Base-by-base conservation (phyloP, 2,329 filamentous ascomycete genomes). In the Cladosporium sp. region DNA sequence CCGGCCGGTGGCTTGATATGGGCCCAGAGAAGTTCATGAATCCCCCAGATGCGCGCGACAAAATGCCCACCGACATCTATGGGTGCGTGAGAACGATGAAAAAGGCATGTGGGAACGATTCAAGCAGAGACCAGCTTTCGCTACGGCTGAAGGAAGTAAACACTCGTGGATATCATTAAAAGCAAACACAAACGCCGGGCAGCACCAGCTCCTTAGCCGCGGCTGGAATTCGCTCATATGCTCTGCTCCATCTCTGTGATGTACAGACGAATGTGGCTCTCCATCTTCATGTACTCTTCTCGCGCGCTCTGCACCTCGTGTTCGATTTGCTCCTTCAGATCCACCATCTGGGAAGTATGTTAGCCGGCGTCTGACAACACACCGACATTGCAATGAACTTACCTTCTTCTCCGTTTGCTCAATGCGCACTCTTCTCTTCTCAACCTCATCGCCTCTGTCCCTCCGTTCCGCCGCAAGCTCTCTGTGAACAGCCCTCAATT, bases 361-460 rank as follows among this genome's bases (percentile, higher is more conserved):
- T 54, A 66, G 62, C 58, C 56, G 11, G n/a, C 43, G 38, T 19
- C 28, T 16, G 16, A 40, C 14, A 11, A 11, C 45, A 43, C 16
- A 31, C 32, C 10, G 43, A 49, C 14, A 32, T 13, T 11, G 14
- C 11, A 11, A 6, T 54, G 32, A 28, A 66, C 76, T 62, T 76
- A 90, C 90, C 87, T 97, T 97, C 76, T 97, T 97, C 79, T 97
- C 92, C 8, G 89, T 95, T 75, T 96, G 90, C 72, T 98, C 93
- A 58, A 98, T 97, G 56, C 91, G 79, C n/a, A 96, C 89, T 61
- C 88, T 83, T 63, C 91, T 79, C 66, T 87, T 84, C 75, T 98
- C 93, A 74, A 97, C 95, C 66, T 97, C 92, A 54, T 89, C 85
- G 33, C 86, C 85, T 72, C 95, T 95, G 51, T 93, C 89, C 1